A percentile compares a stretch with the other conserved stretches of the same genome.
Conservation (phyloP, 164 flowering plant species). For the Pachysandra terminalis region DNA sequence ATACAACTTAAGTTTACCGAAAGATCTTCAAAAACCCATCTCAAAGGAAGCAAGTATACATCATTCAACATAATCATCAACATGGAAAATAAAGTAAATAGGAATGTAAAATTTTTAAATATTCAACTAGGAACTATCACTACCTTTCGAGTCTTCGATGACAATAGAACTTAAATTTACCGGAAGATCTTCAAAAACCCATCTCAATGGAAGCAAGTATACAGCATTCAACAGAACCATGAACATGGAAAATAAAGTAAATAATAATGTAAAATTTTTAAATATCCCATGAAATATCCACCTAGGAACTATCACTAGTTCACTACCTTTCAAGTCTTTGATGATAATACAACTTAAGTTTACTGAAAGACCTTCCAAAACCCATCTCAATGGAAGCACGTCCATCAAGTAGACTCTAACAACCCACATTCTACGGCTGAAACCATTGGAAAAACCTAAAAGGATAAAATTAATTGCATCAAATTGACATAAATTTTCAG, state of each 20-base stretch:
- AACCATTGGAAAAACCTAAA: too few relatives aligned
- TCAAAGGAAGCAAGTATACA: slow-evolving; percentile 10
- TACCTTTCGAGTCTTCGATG: neutral
- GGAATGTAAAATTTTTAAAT: neutral
- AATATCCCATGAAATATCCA: neutral
- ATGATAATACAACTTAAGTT: neutral
- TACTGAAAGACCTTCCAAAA: too few relatives aligned
- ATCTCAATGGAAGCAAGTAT: slow-evolving; percentile 7
- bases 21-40: too few relatives aligned
- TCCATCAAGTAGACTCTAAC: too few relatives aligned
- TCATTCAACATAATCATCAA: neutral
- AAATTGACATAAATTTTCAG: too few relatives aligned
- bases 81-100: neutral
- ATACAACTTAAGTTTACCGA: neutral
- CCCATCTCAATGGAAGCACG: too few relatives aligned
- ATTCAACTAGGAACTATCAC: too few relatives aligned
- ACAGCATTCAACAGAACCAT: neutral
- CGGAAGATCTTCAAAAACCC: too few relatives aligned
- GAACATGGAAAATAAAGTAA: neutral
- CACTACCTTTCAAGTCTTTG: too few relatives aligned
- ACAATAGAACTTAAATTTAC: neutral
- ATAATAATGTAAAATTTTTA: neutral
- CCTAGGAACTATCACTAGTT: too few relatives aligned
- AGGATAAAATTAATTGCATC: too few relatives aligned
- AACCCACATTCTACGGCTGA: too few relatives aligned